These are phyloP conservation scores for Lactarius sp. DNA, from an alignment of 768 basidiomycete species.

Conservation along the genomic window DNA sequence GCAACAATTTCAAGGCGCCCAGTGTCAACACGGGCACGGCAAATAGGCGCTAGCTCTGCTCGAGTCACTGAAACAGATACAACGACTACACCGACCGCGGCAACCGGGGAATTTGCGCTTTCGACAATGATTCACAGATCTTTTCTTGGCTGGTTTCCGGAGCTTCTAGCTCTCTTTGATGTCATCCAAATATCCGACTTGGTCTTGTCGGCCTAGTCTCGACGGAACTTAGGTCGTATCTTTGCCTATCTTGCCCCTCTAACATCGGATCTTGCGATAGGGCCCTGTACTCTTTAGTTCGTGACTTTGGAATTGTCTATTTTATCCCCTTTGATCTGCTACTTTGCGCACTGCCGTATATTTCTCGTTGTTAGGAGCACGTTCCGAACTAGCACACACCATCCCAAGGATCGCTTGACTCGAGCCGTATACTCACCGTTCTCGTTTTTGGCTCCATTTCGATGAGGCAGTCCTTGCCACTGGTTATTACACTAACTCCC, in stretches of 20 bases:
- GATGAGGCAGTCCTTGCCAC: background rate
- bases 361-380: conserved; percentile 3
- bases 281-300: conserved; percentile 2
- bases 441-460: conserved; percentile 12
- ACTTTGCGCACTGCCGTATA: conserved; percentile 18
- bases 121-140: conserved; percentile 18
- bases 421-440: conserved; percentile 17
- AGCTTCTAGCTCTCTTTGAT: conserved; percentile 15
- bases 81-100: conserved; percentile 19
- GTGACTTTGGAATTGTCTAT: background rate
- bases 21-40: background rate
- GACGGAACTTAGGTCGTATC: conserved; percentile 15
- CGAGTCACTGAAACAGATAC: conserved; percentile 24
- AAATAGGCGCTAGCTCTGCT: conserved; percentile 14
- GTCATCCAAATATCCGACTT: conserved; percentile 23
- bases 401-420: conserved; percentile 22
- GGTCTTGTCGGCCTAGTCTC: conserved; percentile 10
- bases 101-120: conserved; percentile 1
- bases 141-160: conserved; percentile 10
- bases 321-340: conserved; percentile 20
- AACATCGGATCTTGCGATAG: conserved; percentile 17
- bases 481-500: conserved; percentile 1
- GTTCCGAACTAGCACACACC: background rate
- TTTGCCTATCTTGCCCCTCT: conserved; percentile 11
- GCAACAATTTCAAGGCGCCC: conserved; percentile 7